Base-by-base conservation (phyloP, 306 rosid genomes). In the Glycine soja region DNA sequence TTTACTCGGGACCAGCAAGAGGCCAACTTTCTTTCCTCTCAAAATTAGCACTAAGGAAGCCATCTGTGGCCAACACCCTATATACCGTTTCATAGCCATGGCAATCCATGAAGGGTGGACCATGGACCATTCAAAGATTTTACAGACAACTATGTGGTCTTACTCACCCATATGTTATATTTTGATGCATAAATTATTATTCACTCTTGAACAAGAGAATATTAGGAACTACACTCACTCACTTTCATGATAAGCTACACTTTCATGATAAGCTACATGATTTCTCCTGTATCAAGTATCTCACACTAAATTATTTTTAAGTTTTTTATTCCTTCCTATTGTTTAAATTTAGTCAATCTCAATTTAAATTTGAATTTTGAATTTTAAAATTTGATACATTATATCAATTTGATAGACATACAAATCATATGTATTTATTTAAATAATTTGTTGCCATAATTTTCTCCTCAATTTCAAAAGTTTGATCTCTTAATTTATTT, bases 1-100 rank as follows among this genome's bases (percentile, higher is more conserved):
- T 48, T 62, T 76, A 50, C 52, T 34, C 16, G 14, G 72, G 65
- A 77, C 75, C 75, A 68, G 47, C 10, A 7, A 18, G n/a, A 42
- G 67, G 45, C 57, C 67, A 13, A 43, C 67, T 78, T 40, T 54
- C 8, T 62, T 51, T 40, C 56, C 63, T 36, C 53, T 65, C 75
- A 66, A 38, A 18, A 40, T 78, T 67, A 13, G 57, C 38, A 62
- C 50, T 61, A 68, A 40, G 65, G 32, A 53, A 54, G 43, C 57
- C 12, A 53, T 50, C 13, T 52, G 74, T 51, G 32, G 67, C 54
- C 62, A 18, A 40, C 45, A 67, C 67, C 53, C 32, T 18, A 66
- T 15, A 77, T 13, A 67, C 14, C 16, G 16, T 15, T 58, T 57
- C 36, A 79, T 32, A 70, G 70, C 14, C 52, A 70, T 57, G 59